Base-by-base conservation (phyloP, 805 yeast species). In the Lachancea fermentati region DNA sequence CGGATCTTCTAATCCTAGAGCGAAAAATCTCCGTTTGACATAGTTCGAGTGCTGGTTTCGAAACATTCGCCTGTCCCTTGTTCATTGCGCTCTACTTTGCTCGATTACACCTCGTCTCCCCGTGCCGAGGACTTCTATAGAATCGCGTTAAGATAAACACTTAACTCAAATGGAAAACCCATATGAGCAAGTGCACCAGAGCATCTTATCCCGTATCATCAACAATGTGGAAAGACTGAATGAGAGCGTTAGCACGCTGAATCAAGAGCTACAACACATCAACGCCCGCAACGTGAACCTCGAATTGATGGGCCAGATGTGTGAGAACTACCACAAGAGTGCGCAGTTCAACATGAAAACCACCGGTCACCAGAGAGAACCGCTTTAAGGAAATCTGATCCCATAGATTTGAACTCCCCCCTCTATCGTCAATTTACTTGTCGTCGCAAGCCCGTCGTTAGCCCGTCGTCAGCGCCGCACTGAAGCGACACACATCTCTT, bases 151-250 rank as follows among this genome's bases (percentile, higher is more conserved):
- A n/a, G n/a, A n/a, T n/a, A n/a, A n/a, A n/a, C n/a, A n/a, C n/a
- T n/a, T n/a, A n/a, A n/a, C n/a, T n/a, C n/a, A n/a, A 8, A 84
- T 85, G 94, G 87, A 85, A 62, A 85, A 85, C 52, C 96, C 95
- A 3, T 89, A 85, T 54, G 89, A 84, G 52, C 83, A 81, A 55
- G 83, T 76, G 5, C 95, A 86, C 55, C 79, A 75, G 48, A 86
- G 86, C 12, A 66, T 87, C 16, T 67, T 83, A 30, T 76, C 85
- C 8, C 75, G 95, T 47, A 84, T 85, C n/a, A 77, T 83, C 36
- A 76, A 75, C 58, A 84, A 82, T 49, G 76, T 85, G 80, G 87
- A 82, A 51, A 69, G 79, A 45, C 64, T 86, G 47, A 86, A 86
- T 55, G 84, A 79, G 44, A 81, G 87, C 28, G 76, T 86, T 1